Evolutionary conservation across 345 rosid genomes (phyloP), one percentile per base, ranked within the genome.

Genomic region (Salix exigua): DNA sequence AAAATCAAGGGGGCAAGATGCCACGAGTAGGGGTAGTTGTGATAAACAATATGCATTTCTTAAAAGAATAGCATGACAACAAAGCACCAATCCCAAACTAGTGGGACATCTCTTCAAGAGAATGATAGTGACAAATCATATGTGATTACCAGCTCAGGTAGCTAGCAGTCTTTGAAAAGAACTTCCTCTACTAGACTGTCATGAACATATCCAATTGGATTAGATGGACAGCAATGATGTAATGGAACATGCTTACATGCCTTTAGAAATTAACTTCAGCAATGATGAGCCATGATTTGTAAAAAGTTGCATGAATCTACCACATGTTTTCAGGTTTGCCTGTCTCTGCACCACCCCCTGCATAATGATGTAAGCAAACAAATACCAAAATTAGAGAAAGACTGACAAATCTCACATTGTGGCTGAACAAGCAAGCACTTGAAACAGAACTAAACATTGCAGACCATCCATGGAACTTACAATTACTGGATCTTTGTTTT

Each of bases 331-430:
- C 66, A 89, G 79, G 89, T 97, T 95, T 64, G 87, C 88, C 82
- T 93, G 99, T 81, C 97, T 89, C 86, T 89, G 92, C 82, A 95
- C 78, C 67, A 88, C 83, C 82, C 88, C 92, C 76, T 89, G 94
- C 88, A 83, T 19, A 64, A 73, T 87, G 87, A 91, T 88, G 83
- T 28, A 71, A 84, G 66, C 53, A 71, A 73, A 68, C 42, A 75
- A 72, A 66, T 66, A 33, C 23, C 21, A 68, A 35, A 72, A 74
- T 68, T 44, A 64, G 65, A 18, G 44, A 55, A 60, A 82, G 46
- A 70, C 10, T 30, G 30, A 42, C 64, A 25, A 68, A 14, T 46
- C 50, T 51, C 23, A 51, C 21, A 18, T 50, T 50, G 58, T 18
- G n/a, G n/a, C 17, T 50, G 19, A 50, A 51, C n/a, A 19, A 51